Evolutionary conservation across 2,329 filamentous ascomycete genomes (phyloP), one percentile per base, ranked within the genome.

Genomic region (Rosellinia necatrix): DNA sequence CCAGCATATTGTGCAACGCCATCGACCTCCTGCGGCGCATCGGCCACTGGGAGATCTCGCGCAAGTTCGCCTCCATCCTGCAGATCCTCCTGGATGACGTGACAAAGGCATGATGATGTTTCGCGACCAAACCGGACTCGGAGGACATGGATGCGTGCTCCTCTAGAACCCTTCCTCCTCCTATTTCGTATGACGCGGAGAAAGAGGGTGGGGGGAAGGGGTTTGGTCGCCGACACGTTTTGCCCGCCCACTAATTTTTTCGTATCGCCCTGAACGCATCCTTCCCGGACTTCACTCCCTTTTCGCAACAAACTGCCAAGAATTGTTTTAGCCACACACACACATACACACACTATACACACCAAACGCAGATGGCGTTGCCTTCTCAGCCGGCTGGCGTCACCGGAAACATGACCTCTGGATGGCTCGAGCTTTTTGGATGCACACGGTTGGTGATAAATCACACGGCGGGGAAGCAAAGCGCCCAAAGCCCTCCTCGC

Each of bases 1-100:
- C 56, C 12, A 59, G 56, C 42, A 59, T 59, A 25, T 37, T 59
- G 13, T 59, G 56, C 42, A 59, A 59, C 44, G 56, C 56, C 24
- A 59, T 59, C 10, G 56, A 59, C 19, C 51, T 59, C 17, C 56
- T 59, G 12, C 51, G 56, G 12, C 56, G 56, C 21, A 59, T 59
- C 27, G 56, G 56, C 12, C 56, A 59, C 24, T 59, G 56, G 56
- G 56, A 59, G 42, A 59, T 59, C 37, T 59, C 56, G 12, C 56
- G 56, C 51, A 59, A 56, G 15, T 59, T 59, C 40, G 56, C 56
- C 38, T 59, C 51, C 24, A 59, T 59, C 40, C 15, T 59, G 35
- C 51, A 59, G 29, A 59, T 55, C 32, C 35, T 59, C 3, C 56
- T 59, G 4, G 56, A 59, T 21, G 56, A 59, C 24, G 32, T 59